Evolutionary conservation across 1,139 yeast species (phyloP).

Genomic region (Lodderomyces orthopsilosis): DNA sequence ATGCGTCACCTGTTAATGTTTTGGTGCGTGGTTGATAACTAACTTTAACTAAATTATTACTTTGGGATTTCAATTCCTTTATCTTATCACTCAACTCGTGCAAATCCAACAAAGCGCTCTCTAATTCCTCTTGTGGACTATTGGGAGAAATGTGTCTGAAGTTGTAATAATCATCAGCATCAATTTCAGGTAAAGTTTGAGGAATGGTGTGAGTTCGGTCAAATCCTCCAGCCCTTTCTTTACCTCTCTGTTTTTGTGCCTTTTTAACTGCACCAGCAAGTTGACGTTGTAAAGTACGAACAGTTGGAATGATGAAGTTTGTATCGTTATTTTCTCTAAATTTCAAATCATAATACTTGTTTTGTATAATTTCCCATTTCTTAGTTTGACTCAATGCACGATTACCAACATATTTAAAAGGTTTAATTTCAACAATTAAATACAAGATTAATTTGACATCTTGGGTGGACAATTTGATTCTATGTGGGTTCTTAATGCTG

Average conservation of each 20-base stretch:
- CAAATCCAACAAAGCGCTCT: conserved; percentile 27
- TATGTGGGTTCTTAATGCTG: conserved; percentile 13
- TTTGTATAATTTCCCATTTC: conserved; percentile 37
- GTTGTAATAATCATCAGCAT: conserved; percentile 14
- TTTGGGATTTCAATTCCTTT: conserved; percentile 26
- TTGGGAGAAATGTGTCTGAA: conserved; percentile 15
- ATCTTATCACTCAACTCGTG: conserved; percentile 33
- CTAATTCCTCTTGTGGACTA: conserved; percentile 27
- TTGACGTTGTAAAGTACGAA: conserved; percentile 38
- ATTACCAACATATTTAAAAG: conserved; percentile 40
- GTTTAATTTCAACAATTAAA: conserved; percentile 31
- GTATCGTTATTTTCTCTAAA: conserved; percentile 9
- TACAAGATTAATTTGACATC: conserved; percentile 32
- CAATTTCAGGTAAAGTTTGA: conserved; percentile 14
- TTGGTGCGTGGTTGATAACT: conserved; percentile 5
- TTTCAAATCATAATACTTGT: conserved; percentile 23
- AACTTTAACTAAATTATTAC: conserved; percentile 5
- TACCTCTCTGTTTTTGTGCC: conserved; percentile 22
- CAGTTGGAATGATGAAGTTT: conserved; percentile 29
- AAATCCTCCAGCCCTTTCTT: conserved; percentile 11
- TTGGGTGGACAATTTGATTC: conserved; percentile 28
- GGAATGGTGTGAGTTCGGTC: conserved; percentile 13
- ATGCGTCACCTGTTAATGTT: background rate
- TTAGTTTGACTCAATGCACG: conserved; percentile 31
- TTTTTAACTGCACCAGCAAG: conserved; percentile 34